Conservation (phyloP, 2,329 filamentous ascomycete species). For the Ambrosiella beaveri region DNA sequence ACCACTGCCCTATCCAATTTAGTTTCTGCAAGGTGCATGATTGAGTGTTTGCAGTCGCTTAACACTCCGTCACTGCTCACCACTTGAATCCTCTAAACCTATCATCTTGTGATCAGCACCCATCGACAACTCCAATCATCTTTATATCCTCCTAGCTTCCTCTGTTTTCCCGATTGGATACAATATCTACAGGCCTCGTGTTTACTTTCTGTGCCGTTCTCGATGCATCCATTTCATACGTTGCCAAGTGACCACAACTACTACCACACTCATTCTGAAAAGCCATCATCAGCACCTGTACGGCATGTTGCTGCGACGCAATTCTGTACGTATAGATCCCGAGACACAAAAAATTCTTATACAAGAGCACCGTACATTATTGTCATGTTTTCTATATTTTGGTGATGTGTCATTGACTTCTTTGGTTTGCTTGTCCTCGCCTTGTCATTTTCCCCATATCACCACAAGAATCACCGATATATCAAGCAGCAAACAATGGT, state of each 20-base stretch:
- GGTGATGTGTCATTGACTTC: not conserved
- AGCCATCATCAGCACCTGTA: not conserved
- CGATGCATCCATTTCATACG: conserved; percentile 1
- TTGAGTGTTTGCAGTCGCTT: too few species aligned
- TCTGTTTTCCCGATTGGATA: not conserved
- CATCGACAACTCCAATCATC: too few species aligned
- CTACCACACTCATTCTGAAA: not conserved
- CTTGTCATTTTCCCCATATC: not conserved
- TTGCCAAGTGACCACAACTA: not conserved
- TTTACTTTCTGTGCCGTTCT: conserved; percentile 3
- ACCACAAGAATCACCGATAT: too few species aligned
- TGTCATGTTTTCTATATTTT: not conserved
- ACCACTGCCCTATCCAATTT: too few species aligned
- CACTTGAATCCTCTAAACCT: too few species aligned
- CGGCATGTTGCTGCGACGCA: not conserved
- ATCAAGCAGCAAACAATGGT: not conserved
- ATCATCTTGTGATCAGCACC: too few species aligned
- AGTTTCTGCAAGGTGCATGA: too few species aligned
- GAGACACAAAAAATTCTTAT: too few species aligned
- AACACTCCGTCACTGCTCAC: too few species aligned
- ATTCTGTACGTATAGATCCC: not conserved
- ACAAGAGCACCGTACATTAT: not conserved
- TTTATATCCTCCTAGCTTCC: not conserved
- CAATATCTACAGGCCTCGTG: not conserved
- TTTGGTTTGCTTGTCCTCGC: not conserved